Evolutionary conservation across 768 basidiomycete genomes (phyloP).

Genomic region (Boletus insuetus): DNA sequence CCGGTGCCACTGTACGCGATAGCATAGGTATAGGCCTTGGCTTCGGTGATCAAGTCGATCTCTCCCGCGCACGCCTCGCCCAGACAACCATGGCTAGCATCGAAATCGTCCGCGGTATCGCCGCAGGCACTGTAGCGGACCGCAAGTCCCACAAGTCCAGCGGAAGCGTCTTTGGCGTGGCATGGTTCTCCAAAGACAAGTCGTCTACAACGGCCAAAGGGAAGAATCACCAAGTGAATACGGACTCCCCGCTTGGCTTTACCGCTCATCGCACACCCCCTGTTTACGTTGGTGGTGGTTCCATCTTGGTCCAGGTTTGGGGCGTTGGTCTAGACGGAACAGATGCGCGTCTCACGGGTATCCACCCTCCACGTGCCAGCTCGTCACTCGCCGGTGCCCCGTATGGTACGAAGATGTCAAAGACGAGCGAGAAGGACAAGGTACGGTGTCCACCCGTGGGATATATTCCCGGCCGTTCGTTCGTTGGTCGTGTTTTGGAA

Average conservation of each 20-base stretch:
- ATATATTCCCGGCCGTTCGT: constrained; percentile 83
- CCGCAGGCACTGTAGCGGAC: constrained; percentile 23
- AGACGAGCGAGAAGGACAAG: constrained; percentile 26
- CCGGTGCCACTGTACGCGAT: constrained; percentile 19
- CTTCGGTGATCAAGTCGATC: constrained; percentile 56
- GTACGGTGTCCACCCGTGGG: constrained; percentile 42
- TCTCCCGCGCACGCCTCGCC: constrained; percentile 73
- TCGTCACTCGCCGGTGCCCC: constrained; percentile 17
- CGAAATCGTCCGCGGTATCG: constrained; percentile 63
- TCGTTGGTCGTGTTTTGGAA: constrained; percentile 81
- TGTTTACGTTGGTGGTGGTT: constrained; percentile 59
- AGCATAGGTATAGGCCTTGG: constrained; percentile 28
- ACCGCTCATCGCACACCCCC: constrained; percentile 74
- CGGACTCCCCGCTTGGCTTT: constrained; percentile 52
- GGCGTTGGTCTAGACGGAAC: constrained; percentile 80
- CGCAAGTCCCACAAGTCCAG: constrained; percentile 20
- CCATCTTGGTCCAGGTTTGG: constrained; percentile 85
- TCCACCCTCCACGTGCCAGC: constrained; percentile 24
- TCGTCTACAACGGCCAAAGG: constrained; percentile 6
- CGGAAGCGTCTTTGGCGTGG: constrained; percentile 23
- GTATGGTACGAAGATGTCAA: constrained; percentile 19
- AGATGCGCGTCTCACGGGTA: constrained; percentile 66
- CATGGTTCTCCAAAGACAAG: constrained; percentile 32
- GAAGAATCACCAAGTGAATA: constrained; percentile 6
- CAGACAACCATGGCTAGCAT: constrained; percentile 89